Evolutionary conservation across 495 filamentous ascomycete genomes (phyloP), one percentile per base, ranked within the genome.

Genomic region (Penicillium lagena): DNA sequence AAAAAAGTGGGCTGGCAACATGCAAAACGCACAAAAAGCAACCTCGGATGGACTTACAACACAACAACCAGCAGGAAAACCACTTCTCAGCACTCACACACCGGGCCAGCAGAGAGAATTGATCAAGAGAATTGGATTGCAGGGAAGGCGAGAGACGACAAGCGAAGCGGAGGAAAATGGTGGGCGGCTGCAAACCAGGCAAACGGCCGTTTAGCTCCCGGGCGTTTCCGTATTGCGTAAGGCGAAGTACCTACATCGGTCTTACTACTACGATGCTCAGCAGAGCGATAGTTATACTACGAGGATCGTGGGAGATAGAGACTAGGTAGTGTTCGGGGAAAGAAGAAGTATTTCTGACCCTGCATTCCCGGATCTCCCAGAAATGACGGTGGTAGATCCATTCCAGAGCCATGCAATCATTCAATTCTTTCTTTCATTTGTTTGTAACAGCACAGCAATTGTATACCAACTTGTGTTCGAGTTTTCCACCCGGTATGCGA

Each of bases 141-240:
- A 35, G 22, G 35, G 38, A 56, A 38, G 13, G 46, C 43, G 46
- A 46, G 31, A 35, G 42, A 46, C 6, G 22, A 22, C 22, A 22
- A 22, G 22, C 22, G 22, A 50, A 53, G 30, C 38, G 49, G 41
- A 43, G 29, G 41, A 51, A 49, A 44, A 31, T 12, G 14, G 17
- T 43, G 28, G 38, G 47, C 49, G 40, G 39, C n/a, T 50, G 57
- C 52, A 56, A 59, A 61, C 55, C 56, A 49, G 49, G 52, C 55
- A 68, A 59, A 57, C 49, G 39, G 32, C 32, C 10, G 42, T 51
- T 59, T 62, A 63, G 58, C 60, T 69, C 54, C 70, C 68, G 68
- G 52, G 49, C 68, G 56, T 64, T 71, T 59, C 70, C 68, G 66
- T 51, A 66, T 67, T 63, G 61, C 60, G 62, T 67, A 67, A 66